Percentiles rank a stretch among this genome's conserved stretches.
Evolutionary conservation across 2,329 filamentous ascomycete species (phyloP).

Genomic region (Tolypocladium tropicale): DNA sequence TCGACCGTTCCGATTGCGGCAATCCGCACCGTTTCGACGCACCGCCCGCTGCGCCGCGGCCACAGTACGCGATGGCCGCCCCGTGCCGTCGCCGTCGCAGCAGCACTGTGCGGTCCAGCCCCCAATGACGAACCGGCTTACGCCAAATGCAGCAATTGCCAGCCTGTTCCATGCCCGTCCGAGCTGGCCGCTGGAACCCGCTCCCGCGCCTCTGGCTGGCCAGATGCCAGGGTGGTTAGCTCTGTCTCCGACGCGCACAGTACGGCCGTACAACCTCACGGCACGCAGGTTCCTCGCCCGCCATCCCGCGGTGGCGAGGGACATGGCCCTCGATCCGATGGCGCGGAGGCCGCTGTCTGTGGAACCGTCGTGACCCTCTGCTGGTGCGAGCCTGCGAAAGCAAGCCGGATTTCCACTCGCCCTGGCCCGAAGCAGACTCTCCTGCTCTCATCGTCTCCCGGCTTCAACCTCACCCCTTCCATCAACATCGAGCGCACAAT

Average conservation of each 20-base stretch:
- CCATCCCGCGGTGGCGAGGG: not conserved
- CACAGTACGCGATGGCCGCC: not conserved
- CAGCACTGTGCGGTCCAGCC: not conserved
- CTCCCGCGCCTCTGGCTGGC: not conserved
- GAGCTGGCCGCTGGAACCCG: not conserved
- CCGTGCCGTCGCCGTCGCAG: not conserved
- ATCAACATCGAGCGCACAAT: not conserved
- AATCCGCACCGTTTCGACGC: slow-evolving; percentile 6
- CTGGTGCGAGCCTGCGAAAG: not conserved
- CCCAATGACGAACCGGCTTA: not conserved
- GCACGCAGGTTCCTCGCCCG: not conserved
- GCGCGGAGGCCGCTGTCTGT: not conserved
- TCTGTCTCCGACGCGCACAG: not conserved
- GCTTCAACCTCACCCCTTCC: not conserved
- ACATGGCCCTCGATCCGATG: not conserved
- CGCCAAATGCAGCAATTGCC: not conserved
- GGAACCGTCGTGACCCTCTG: slow-evolving; percentile 1
- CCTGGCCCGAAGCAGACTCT: not conserved
- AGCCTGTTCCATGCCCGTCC: not conserved
- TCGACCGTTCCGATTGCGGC: slow-evolving; percentile 8
- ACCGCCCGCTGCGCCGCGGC: too few relatives aligned
- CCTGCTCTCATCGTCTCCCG: not conserved
- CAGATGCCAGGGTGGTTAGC: not conserved
- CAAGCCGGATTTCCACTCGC: not conserved
- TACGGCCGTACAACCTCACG: not conserved